Base-by-base conservation (phyloP, 768 basidiomycete species). In the Suillus weaverae region DNA sequence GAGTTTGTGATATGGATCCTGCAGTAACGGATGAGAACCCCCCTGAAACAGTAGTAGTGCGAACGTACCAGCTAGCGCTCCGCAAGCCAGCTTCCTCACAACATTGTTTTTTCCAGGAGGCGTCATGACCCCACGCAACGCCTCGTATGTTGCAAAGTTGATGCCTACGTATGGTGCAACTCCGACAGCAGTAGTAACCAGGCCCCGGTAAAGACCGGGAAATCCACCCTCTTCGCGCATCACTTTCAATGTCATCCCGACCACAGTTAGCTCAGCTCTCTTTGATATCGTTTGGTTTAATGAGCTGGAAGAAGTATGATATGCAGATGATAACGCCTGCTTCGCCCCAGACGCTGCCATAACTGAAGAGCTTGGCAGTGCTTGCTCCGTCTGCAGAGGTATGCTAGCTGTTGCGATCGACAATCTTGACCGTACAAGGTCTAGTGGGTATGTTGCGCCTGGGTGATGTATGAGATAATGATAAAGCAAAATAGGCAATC, bases 81-180 rank as follows among this genome's bases (percentile, higher is more conserved):
- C 97, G 67, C 95, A 97, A 1, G 79, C 69, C 74, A 97, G 75
- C 76, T 97, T 96, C 69, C 91, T 81, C 57, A 81, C 69, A 51
- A 88, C 80, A 61, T 77, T 87, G 69, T 73, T 87, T 80, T 92
- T 89, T 43, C 90, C 93, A 4, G 92, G 93, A n/a, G 91, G 91
- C 33, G 90, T 94, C 67, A 93, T 81, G 53, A 88, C 69, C 3
- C 89, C 88, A 62, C 91, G 84, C 73, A 94, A 73, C 55, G 89
- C 83, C 76, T 99, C 97, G 72, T 98, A 98, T 35, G 94, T 82
- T n/a, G 94, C 92, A 75, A 97, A 97, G 75, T 97, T 97, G 74
- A 96, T 90, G 14, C 94, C 88, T 26, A 91, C 89, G 68, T 91
- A 91, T 4, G 96, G 96, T 18, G 95, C 95, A 46, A 97, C 94